Evolutionary conservation across 352 stramenopile species (phyloP), one percentile per base, ranked within the genome.

Genomic region (Phytophthora sp.): DNA sequence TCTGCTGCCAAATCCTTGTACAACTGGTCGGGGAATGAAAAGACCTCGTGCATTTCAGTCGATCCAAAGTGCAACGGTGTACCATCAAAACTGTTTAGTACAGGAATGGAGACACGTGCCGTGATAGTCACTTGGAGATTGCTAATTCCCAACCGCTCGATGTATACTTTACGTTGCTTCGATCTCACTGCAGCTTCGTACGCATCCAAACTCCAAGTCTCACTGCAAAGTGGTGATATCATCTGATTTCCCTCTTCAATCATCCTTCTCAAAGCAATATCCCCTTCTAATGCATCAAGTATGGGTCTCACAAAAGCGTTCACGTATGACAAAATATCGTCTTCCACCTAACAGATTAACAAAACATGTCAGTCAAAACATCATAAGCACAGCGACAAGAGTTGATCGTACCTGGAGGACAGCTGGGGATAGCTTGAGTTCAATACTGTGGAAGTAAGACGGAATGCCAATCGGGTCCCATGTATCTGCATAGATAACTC

Each of bases 1-100:
- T 94, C 79, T 29, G 88, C 88, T 24, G 86, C 88, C 11, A 95
- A 61, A 60, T 95, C 88, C 57, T 95, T 95, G 63, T 79, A 77
- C 18, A 95, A 47, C 46, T 95, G 86, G 30, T 95, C 86, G 0
- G 76, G 64, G 30, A 90, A 91, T 7, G 79, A 55, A 77, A 90
- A 90, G 18, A 94, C 77, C n/a, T 92, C 70, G n/a, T 67, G 69
- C 79, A 92, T 85, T 12, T 77, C 55, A 0, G 70, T 75, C 1
- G 63, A 57, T 20, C 74, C 80, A 41, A 95, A 92, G 8, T 79
- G 70, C 44, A 95, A 53, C 1, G 84, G 84, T 12, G 86, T 95
- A 5, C 86, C 79, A 61, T 95, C 84, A 50, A 95, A 86, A 57
- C 86, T 93, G 55, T 90, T 93, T 11, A 95, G 66, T 35, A 94